Evolutionary conservation across 306 rosid species (phyloP).

Genomic region (Alnus rubra): DNA sequence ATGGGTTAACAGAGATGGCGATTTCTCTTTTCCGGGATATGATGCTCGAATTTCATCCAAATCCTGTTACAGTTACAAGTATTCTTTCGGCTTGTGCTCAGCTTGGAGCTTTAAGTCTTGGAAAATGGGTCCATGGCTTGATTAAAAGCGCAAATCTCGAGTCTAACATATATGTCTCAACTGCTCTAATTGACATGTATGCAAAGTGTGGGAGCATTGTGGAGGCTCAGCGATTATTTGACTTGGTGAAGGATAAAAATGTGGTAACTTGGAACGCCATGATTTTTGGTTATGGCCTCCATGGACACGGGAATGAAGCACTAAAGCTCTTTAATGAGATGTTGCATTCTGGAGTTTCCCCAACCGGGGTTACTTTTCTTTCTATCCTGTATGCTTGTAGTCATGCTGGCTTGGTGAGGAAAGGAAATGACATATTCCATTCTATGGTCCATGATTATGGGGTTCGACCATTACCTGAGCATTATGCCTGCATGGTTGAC

Average conservation of each 20-base stretch:
- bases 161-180: conserved; percentile 70
- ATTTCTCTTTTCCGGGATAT: conserved; percentile 80
- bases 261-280: conserved; percentile 92
- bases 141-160: conserved; percentile 68
- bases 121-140: conserved; percentile 82
- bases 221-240: conserved; percentile 74
- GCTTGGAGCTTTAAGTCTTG: conserved; percentile 81
- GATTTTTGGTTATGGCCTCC: conserved; percentile 95
- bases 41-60: conserved; percentile 66
- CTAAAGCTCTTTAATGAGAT: conserved; percentile 68
- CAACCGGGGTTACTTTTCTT: conserved; percentile 77
- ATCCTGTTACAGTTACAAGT: conserved; percentile 75
- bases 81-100: conserved; percentile 96
- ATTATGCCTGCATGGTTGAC: conserved; percentile 98
- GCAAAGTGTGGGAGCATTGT: conserved; percentile 86
- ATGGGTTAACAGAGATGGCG: conserved; percentile 79
- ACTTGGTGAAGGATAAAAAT: conserved; percentile 71
- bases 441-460: conserved; percentile 66
- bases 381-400: conserved; percentile 90
- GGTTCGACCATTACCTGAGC: conserved; percentile 74
- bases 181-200: conserved; percentile 89
- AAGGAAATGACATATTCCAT: conserved; percentile 73
- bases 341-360: conserved; percentile 57
- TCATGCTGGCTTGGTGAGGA: conserved; percentile 85
- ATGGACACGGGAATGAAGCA: conserved; percentile 83